Percentiles rank a stretch among this genome's conserved stretches.
These are phyloP conservation scores for Phytophthora europaea DNA, from an alignment of 352 stramenopile genomes.

Conservation along the genomic window DNA sequence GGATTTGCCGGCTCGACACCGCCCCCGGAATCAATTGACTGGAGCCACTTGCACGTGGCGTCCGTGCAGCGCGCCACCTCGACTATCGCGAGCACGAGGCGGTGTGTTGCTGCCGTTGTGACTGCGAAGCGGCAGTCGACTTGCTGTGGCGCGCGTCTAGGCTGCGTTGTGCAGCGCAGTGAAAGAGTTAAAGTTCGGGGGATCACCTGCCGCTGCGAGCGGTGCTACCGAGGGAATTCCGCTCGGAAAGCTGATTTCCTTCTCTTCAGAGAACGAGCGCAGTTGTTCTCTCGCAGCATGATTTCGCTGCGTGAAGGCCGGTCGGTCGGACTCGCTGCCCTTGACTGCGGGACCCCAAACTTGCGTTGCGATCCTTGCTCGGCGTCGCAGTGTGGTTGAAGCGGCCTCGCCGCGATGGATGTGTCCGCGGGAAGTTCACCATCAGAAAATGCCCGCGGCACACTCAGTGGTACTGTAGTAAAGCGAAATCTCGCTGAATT, in stretches of 20 bases:
- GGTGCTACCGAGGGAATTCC: background rate
- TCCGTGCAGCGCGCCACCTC: conserved; percentile 4
- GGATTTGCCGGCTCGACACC: conserved; percentile 6
- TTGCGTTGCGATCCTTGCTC: background rate
- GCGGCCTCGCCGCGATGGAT: conserved; percentile 1
- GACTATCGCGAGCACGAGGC: conserved; percentile 1
- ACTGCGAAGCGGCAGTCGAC: background rate
- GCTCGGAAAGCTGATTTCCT: conserved; percentile 1
- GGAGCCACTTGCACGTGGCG: conserved; percentile 1
- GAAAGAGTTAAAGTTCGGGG: background rate
- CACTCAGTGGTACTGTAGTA: background rate
- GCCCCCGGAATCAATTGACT: background rate
- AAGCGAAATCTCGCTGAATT: conserved; percentile 20
- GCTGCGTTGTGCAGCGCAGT: background rate
- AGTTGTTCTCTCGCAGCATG: background rate
- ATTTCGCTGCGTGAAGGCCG: conserved; percentile 3
- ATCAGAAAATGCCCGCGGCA: conserved; percentile 18
- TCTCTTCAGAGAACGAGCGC: background rate
- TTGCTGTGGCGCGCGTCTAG: background rate
- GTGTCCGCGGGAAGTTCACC: conserved; percentile 20
- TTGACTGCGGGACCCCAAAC: background rate
- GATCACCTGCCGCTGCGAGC: background rate
- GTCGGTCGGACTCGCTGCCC: background rate
- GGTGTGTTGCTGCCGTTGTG: background rate
- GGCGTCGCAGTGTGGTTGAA: conserved; percentile 31